Conservation (phyloP, 2,329 filamentous ascomycete genomes). For the Verticillium alfalfae region DNA sequence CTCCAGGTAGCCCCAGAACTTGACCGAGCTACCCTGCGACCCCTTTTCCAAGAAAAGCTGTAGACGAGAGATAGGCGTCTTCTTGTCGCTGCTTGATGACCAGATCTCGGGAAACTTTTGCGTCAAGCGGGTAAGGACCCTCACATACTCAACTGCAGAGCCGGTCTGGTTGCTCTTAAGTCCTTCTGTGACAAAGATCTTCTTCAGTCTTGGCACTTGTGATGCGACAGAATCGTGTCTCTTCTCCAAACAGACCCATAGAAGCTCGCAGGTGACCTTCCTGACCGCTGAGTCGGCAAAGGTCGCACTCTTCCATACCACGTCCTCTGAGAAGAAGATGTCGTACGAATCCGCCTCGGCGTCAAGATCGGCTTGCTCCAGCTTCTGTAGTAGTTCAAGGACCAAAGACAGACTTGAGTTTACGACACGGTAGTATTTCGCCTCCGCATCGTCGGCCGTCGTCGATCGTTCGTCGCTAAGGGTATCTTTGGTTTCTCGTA, state of each 20-base stretch:
- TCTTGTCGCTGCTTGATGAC: slow-evolving; percentile 49
- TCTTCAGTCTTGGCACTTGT: slow-evolving; percentile 46
- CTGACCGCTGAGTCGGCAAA: slow-evolving; percentile 52
- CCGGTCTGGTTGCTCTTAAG: slow-evolving; percentile 67
- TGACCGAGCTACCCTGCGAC: slow-evolving; percentile 68
- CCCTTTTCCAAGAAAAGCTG: slow-evolving; percentile 74
- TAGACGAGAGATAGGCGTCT: slow-evolving; percentile 50
- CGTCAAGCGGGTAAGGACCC: slow-evolving; percentile 63
- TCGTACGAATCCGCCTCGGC: slow-evolving; percentile 60
- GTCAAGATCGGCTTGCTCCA: slow-evolving; percentile 46
- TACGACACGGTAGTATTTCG: slow-evolving; percentile 77
- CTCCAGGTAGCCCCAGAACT: slow-evolving; percentile 68
- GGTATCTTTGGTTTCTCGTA: slow-evolving; percentile 74
- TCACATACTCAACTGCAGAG: slow-evolving; percentile 67
- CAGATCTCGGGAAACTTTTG: slow-evolving; percentile 63
- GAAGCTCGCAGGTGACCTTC: slow-evolving; percentile 44
- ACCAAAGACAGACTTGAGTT: slow-evolving; percentile 51
- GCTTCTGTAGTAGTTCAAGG: slow-evolving; percentile 43
- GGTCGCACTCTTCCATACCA: slow-evolving; percentile 62
- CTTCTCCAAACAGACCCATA: slow-evolving; percentile 42
- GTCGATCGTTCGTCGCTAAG: slow-evolving; percentile 86
- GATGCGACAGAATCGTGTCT: slow-evolving; percentile 39
- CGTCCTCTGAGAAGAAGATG: slow-evolving; percentile 59
- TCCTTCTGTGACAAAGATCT: slow-evolving; percentile 64
- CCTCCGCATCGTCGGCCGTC: slow-evolving; percentile 75